Evolutionary conservation across 1,139 yeast species (phyloP).

Genomic region (Hansenula lynferdii): DNA sequence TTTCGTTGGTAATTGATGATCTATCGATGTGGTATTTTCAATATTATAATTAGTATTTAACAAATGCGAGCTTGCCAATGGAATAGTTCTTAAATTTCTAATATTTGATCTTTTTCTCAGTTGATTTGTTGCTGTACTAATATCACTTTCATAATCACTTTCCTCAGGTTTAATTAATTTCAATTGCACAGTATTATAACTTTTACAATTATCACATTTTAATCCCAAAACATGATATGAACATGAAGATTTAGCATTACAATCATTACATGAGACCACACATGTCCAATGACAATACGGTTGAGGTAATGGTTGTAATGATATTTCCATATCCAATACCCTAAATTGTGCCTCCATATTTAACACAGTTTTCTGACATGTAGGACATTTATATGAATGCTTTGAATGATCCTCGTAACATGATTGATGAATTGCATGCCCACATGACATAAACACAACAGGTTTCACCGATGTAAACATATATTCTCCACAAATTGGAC

Average conservation of each 20-base stretch:
- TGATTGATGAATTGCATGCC: constrained; percentile 85
- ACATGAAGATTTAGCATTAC: constrained; percentile 76
- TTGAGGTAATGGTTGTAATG: constrained; percentile 69
- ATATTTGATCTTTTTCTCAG: constrained; percentile 8
- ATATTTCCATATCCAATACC: constrained; percentile 78
- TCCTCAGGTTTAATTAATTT: constrained; percentile 47
- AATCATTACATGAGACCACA: constrained; percentile 80
- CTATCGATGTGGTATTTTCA: constrained; percentile 11
- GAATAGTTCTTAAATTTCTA: constrained; percentile 16
- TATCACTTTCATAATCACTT: constrained; percentile 32
- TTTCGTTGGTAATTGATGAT: no score
- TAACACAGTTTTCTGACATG: constrained; percentile 77
- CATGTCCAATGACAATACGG: constrained; percentile 78
- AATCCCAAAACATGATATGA: constrained; percentile 81
- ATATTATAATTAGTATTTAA: constrained; percentile 21
- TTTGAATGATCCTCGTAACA: constrained; percentile 79
- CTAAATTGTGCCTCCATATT: constrained; percentile 89
- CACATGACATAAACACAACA: constrained; percentile 88
- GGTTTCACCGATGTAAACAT: constrained; percentile 82
- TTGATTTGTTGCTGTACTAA: constrained; percentile 17
- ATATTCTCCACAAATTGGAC: constrained; percentile 91
- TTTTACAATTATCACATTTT: constrained; percentile 79
- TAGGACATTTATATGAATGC: constrained; percentile 86
- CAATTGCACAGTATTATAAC: constrained; percentile 79
- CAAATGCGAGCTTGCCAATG: constrained; percentile 15